Percentiles rank a stretch among this genome's conserved stretches.
Evolutionary conservation across 352 stramenopile species (phyloP).

Genomic region (Pythium dissimile): DNA sequence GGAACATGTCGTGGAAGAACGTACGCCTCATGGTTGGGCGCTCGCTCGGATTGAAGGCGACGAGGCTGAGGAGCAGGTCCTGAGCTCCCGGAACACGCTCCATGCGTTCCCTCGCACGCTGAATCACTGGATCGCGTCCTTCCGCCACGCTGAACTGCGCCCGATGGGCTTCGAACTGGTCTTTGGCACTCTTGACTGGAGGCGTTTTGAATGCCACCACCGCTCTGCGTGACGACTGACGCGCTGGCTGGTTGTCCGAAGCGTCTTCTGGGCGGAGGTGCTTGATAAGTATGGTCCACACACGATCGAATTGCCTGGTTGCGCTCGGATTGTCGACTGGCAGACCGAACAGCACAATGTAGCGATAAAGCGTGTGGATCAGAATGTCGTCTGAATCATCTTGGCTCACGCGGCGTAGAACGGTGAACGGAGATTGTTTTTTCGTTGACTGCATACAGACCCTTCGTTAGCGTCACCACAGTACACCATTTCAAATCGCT

Average conservation of each 20-base stretch:
- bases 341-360: conserved; percentile 95
- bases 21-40: conserved; percentile 69
- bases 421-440: conserved; percentile 60
- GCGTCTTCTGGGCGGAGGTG: conserved; percentile 47
- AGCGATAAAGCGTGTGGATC: conserved; percentile 96
- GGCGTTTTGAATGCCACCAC: conserved; percentile 3
- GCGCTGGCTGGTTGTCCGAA: conserved; percentile 15
- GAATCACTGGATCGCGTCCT: conserved; percentile 48
- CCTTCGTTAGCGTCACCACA: background rate
- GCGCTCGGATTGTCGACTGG: conserved; percentile 51
- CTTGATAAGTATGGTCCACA: conserved; percentile 63
- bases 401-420: conserved; percentile 55
- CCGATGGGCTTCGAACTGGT: conserved; percentile 41
- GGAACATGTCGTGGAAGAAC: conserved; percentile 60
- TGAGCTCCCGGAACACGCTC: conserved; percentile 36
- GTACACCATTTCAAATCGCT: background rate
- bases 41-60: conserved; percentile 56
- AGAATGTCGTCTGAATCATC: conserved; percentile 83
- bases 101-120: conserved; percentile 47
- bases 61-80: conserved; percentile 45
- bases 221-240: conserved; percentile 13
- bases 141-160: conserved; percentile 44
- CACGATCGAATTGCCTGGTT: conserved; percentile 33
- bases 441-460: conserved; percentile 29
- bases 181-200: conserved; percentile 9